Conservation (phyloP, 257 asterid genomes). For the Vinca minor region DNA sequence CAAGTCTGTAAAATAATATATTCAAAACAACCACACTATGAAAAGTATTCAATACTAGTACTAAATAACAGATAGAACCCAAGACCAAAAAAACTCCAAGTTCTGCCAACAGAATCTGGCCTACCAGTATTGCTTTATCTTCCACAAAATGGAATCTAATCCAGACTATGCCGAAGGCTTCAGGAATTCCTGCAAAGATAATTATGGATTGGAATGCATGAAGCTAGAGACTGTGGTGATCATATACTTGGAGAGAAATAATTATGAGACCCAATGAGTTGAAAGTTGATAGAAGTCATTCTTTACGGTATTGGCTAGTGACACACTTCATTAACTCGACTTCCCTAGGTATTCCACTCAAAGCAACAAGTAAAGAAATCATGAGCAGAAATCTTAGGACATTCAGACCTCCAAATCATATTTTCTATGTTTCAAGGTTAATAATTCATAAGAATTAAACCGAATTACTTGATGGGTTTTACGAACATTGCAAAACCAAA, state of each 20-base stretch:
- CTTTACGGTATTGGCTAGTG: not conserved
- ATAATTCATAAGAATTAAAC: not conserved
- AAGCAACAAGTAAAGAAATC: not conserved
- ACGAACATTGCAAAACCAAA: not conserved
- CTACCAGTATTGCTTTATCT: not conserved
- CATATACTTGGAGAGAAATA: not conserved
- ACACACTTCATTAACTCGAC: not conserved
- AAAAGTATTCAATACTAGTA: not conserved
- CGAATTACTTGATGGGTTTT: not conserved
- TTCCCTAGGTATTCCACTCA: not conserved
- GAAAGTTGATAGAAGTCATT: not conserved
- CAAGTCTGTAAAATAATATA: not conserved
- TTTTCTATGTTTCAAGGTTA: not conserved
- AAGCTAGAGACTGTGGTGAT: not conserved
- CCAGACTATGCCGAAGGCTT: slow-evolving; percentile 19
- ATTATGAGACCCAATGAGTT: not conserved
- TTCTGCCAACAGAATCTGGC: slow-evolving; percentile 18
- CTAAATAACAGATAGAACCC: slow-evolving; percentile 7
- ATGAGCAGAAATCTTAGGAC: not conserved
- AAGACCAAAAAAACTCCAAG: slow-evolving; percentile 23
- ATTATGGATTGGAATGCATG: not conserved
- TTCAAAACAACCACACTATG: not conserved
- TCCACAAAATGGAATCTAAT: not conserved
- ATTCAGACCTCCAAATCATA: not conserved
- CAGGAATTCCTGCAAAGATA: slow-evolving; percentile 29